Conservation (phyloP, 2,329 filamentous ascomycete genomes). For the Stemphylium vesicarium region DNA sequence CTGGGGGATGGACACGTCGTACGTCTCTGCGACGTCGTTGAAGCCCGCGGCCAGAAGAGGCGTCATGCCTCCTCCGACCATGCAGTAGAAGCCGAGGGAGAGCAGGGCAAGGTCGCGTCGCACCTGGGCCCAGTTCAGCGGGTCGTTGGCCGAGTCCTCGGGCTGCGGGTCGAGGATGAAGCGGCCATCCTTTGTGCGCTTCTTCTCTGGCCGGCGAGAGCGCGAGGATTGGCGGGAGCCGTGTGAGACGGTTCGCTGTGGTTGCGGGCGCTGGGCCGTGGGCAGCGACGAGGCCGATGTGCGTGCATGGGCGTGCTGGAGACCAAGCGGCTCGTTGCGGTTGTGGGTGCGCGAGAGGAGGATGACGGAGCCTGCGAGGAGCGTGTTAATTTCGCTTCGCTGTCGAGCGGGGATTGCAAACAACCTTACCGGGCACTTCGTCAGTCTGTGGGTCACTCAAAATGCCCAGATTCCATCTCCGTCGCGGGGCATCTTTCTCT, state of each 20-base stretch:
- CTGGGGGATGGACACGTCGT: constrained; percentile 69
- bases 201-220: constrained; percentile 58
- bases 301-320: constrained; percentile 67
- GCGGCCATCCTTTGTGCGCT: constrained; percentile 79
- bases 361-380: constrained; percentile 62
- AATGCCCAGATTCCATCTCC: constrained; percentile 72
- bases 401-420: not conserved
- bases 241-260: constrained; percentile 14
- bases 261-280: constrained; percentile 33
- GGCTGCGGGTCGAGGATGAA: constrained; percentile 93
- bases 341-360: constrained; percentile 62
- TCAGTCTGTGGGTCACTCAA: constrained; percentile 81
- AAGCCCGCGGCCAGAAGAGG: constrained; percentile 90
- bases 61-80: constrained; percentile 92
- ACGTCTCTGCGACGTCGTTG: constrained; percentile 73
- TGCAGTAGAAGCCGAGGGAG: constrained; percentile 88
- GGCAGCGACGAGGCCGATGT: constrained; percentile 62
- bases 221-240: constrained; percentile 34
- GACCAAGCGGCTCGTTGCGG: constrained; percentile 67
- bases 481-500: constrained; percentile 14
- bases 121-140: constrained; percentile 88
- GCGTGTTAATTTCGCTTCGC: not conserved
- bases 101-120: constrained; percentile 79
- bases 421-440: constrained; percentile 78
- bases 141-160: constrained; percentile 88